phyloP scores from a whole-genome alignment of 306 rosid genomes.

The Pyrus bretschneideri region DNA sequence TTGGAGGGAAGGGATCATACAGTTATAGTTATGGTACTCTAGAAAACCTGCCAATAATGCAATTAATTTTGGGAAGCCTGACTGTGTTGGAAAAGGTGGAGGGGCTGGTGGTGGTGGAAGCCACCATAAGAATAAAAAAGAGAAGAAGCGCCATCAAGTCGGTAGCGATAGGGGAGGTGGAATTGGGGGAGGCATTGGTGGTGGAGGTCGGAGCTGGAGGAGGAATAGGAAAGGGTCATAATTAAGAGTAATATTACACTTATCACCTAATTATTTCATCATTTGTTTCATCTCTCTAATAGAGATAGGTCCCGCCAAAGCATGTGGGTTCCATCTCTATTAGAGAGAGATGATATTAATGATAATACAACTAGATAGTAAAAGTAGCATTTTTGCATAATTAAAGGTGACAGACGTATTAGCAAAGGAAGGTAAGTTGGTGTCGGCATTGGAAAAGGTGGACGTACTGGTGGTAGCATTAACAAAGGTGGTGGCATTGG shows the following conservation, averaged over 20 bases:
- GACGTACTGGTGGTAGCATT: not conserved
- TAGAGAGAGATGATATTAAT: no score
- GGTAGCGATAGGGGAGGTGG: not conserved
- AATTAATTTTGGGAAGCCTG: slow-evolving; percentile 9
- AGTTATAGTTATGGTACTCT: not conserved
- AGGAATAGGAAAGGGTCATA: not conserved
- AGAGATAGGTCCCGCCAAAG: no score
- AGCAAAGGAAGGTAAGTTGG: not conserved
- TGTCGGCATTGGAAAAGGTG: not conserved
- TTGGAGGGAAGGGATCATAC: not conserved
- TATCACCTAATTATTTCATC: no score
- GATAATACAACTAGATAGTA: no score
- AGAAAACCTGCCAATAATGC: not conserved
- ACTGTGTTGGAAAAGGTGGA: slow-evolving; percentile 12
- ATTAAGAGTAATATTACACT: no score
- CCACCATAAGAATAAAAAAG: not conserved
- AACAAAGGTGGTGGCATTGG: not conserved
- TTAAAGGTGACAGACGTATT: no score
- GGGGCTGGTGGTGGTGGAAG: not conserved
- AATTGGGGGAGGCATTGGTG: not conserved
- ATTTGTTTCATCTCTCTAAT: no score
- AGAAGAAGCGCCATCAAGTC: not conserved
- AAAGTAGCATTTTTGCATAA: no score
- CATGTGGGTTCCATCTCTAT: no score
- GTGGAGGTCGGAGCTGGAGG: not conserved